Evolutionary conservation across 2,329 filamentous ascomycete species (phyloP).

Genomic region (Arthrinium puccinioides): DNA sequence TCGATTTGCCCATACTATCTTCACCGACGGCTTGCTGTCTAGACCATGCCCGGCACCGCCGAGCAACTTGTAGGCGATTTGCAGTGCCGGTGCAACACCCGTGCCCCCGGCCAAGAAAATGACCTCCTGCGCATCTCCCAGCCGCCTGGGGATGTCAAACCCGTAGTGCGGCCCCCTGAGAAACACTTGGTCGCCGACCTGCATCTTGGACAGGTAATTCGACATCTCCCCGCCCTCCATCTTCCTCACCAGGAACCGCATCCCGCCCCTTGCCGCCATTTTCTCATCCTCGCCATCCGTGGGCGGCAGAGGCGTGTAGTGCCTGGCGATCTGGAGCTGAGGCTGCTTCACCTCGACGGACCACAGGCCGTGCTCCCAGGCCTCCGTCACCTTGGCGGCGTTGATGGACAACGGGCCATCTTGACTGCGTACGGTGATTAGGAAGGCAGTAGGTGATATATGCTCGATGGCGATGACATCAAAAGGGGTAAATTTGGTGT

Average conservation of each 20-base stretch:
- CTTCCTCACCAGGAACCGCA: conserved; percentile 73
- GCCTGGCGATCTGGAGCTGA: conserved; percentile 81
- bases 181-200: conserved; percentile 57
- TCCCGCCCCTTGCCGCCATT: conserved; percentile 29
- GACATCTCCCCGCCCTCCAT: conserved; percentile 81
- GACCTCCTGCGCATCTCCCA: conserved; percentile 40
- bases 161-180: conserved; percentile 74
- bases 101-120: conserved; percentile 90
- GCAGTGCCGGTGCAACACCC: conserved; percentile 83
- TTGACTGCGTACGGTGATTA: conserved; percentile 55
- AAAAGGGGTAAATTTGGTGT: conserved; percentile 57
- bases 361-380: conserved; percentile 65
- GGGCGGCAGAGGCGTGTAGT: conserved; percentile 82
- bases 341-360: conserved; percentile 93
- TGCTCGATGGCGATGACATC: conserved; percentile 52
- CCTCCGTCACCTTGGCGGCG: conserved; percentile 20
- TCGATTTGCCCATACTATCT: conserved; percentile 79
- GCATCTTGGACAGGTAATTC: conserved; percentile 63
- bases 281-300: conserved; percentile 18
- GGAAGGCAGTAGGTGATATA: conserved; percentile 60
- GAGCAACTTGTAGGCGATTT: conserved; percentile 61
- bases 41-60: conserved; percentile 20
- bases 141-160: conserved; percentile 38
- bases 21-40: conserved; percentile 39
- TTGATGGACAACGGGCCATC: conserved; percentile 14